Evolutionary conservation across 257 asterid species (phyloP), one percentile per base, ranked within the genome.

Genomic region (Cinchona pubescens): DNA sequence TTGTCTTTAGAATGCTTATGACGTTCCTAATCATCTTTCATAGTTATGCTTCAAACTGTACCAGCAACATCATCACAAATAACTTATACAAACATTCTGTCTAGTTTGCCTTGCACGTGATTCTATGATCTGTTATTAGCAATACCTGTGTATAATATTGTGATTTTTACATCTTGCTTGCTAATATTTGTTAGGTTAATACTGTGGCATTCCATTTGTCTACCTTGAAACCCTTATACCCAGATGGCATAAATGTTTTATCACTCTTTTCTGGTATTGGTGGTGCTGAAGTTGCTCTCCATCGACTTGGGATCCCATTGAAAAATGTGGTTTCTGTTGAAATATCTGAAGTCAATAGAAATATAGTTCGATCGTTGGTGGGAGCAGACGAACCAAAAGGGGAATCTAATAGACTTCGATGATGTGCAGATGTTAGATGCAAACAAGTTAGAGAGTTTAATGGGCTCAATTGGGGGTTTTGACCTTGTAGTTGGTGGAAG

Each of bases 191-290:
- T 3, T 59, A 94, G 98, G 97, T 92, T 0, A 97, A 94, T 66
- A 94, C 99, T 0, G 99, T 94, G 75, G 98, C 97, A 1, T 94
- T 89, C 65, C 99, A 94, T 72, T 74, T 94, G 3, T 92, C 98
- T 0, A 96, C 87, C 62, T 80, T 94, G 63, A 92, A 87, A 76
- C 88, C 88, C 7, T 77, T 92, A 35, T 94, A 43, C 74, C 99
- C 98, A 0, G 43, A 80, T 0, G 99, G 99, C 55, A 74, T 94
- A 38, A 94, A 89, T 37, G 77, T 94, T 0, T 64, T 95, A 2
- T 92, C 99, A 5, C 86, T 94, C 25, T 92, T 92, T 83, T 92
- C 99, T 15, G 99, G 99, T 42, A 94, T 94, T 4, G 99, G 99
- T 0, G 99, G 99, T 14, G 98, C 87, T 5, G 99, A 94, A 68